Percentiles rank a stretch among this genome's conserved stretches.
Evolutionary conservation across 1,284 basidiomycete genomes (phyloP).

Genomic region (Malassezia caprae): DNA sequence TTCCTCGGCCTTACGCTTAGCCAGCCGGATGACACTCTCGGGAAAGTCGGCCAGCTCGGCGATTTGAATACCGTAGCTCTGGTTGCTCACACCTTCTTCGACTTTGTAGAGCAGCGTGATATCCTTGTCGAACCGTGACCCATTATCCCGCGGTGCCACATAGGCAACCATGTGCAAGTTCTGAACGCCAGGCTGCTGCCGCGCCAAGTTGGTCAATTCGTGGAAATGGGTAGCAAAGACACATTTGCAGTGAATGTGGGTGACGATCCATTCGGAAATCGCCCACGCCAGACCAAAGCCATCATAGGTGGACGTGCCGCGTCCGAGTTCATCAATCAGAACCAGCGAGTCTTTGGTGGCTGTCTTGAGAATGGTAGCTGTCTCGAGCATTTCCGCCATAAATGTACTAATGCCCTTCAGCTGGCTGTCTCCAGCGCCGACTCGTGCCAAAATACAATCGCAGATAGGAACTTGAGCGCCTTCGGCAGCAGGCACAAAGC

Average conservation of each 20-base stretch:
- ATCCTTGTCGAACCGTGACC: constrained; percentile 55
- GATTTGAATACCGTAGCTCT: constrained; percentile 97
- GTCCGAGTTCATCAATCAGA: constrained; percentile 94
- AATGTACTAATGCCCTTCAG: constrained; percentile 96
- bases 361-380: constrained; percentile 80
- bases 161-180: constrained; percentile 94
- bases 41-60: constrained; percentile 94
- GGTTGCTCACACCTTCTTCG: constrained; percentile 61
- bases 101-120: constrained; percentile 85
- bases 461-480: constrained; percentile 76
- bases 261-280: constrained; percentile 91
- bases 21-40: constrained; percentile 81
- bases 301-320: constrained; percentile 98
- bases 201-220: constrained; percentile 82
- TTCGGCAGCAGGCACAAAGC: constrained; percentile 67
- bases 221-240: constrained; percentile 98
- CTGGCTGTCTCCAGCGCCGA: constrained; percentile 94
- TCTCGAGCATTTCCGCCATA: constrained; percentile 99
- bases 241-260: constrained; percentile 63
- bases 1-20: constrained; percentile 88
- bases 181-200: constrained; percentile 74
- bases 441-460: constrained; percentile 88
- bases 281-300: constrained; percentile 98
- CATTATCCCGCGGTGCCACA: constrained; percentile 55
- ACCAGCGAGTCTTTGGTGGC: constrained; percentile 86